Conservation (phyloP, 164 flowering plant species). For the Aristolochia fimbriata region DNA sequence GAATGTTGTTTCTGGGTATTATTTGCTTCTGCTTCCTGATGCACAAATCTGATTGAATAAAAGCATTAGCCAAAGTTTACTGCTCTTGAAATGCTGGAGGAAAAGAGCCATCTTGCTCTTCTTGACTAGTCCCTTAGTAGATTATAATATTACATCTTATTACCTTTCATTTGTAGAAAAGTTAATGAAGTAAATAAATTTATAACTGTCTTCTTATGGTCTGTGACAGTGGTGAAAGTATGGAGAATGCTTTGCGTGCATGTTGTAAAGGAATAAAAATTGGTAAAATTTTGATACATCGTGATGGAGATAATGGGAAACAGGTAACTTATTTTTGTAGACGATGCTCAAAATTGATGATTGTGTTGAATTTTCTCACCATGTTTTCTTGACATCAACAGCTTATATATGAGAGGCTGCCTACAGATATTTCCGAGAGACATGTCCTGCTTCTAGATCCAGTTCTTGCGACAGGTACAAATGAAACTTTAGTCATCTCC, state of each 20-base stretch:
- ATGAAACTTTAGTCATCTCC: neutral
- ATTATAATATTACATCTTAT: too few relatives aligned
- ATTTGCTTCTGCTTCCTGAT: too few relatives aligned
- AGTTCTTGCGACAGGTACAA: constrained; percentile 88
- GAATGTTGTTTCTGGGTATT: too few relatives aligned
- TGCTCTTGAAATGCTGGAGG: too few relatives aligned
- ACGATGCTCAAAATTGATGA: too few relatives aligned
- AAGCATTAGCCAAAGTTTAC: too few relatives aligned
- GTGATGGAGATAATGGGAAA: constrained; percentile 93
- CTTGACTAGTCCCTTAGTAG: too few relatives aligned
- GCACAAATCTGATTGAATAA: too few relatives aligned
- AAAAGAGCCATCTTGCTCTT: too few relatives aligned
- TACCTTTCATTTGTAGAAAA: too few relatives aligned
- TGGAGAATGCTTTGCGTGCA: constrained; percentile 94
- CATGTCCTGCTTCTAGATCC: constrained; percentile 94
- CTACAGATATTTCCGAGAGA: constrained; percentile 83
- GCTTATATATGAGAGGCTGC: constrained; percentile 94
- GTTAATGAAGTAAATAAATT: too few relatives aligned
- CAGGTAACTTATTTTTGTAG: constrained; percentile 35
- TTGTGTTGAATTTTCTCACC: neutral
- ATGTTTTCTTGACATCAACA: constrained; percentile 13
- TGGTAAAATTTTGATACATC: constrained; percentile 92
- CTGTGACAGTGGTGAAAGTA: constrained; percentile 82
- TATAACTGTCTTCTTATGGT: neutral
- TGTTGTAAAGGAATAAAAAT: constrained; percentile 32